These are phyloP conservation scores for Trichoderma reesei DNA, from an alignment of 495 filamentous ascomycete species.

Conservation along the genomic window DNA sequence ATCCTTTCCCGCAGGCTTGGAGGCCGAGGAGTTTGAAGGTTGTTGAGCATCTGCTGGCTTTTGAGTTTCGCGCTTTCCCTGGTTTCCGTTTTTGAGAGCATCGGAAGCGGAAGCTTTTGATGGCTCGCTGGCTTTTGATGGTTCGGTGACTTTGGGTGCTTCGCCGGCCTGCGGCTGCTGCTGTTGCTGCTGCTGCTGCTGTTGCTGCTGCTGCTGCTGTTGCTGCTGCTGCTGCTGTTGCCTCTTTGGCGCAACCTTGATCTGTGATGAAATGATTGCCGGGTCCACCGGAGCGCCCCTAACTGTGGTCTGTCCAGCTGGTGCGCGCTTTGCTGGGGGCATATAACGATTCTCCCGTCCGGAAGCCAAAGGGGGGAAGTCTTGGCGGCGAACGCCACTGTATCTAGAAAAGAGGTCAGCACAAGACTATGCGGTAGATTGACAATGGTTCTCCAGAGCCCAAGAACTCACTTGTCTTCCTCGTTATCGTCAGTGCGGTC, in stretches of 20 bases:
- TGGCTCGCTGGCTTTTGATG: slow-evolving; percentile 37
- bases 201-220: no score
- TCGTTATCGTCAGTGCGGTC: slow-evolving; percentile 53
- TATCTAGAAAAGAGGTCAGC: slow-evolving; percentile 45
- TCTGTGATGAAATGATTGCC: slow-evolving; percentile 69
- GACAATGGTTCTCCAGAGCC: no score
- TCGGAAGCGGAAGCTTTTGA: slow-evolving; percentile 18
- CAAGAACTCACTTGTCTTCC: slow-evolving; percentile 70
- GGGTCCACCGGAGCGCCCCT: slow-evolving; percentile 67
- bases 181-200: no score
- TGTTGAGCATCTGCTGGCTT: slow-evolving; percentile 20
- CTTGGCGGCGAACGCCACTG: slow-evolving; percentile 76
- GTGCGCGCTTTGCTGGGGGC: slow-evolving; percentile 74
- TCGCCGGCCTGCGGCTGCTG: no score
- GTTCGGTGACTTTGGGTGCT: no score
- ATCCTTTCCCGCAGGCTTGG: slow-evolving; percentile 26
- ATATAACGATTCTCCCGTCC: slow-evolving; percentile 69
- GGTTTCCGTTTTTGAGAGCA: slow-evolving; percentile 22
- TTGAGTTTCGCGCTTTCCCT: slow-evolving; percentile 20
- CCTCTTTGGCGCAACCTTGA: slow-evolving; percentile 41
- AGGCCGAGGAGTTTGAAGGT: no score
- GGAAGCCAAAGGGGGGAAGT: slow-evolving; percentile 52
- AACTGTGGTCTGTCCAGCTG: slow-evolving; percentile 60
- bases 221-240: no score
- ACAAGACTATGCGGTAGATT: background rate